Evolutionary conservation across 495 filamentous ascomycete species (phyloP).

Genomic region (Diplogelasinospora grovesii): DNA sequence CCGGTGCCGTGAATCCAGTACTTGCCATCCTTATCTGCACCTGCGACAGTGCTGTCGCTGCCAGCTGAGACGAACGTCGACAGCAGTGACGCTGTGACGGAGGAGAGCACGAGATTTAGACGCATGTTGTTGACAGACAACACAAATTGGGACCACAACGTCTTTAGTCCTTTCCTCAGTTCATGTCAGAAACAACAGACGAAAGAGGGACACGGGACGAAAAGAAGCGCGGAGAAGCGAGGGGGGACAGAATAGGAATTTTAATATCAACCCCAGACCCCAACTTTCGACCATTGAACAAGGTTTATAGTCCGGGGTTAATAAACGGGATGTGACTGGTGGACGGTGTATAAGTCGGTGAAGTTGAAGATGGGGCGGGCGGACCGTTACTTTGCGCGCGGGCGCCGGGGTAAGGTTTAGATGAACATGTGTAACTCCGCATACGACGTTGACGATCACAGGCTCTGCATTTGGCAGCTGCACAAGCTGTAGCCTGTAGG

Average conservation of each 20-base stretch:
- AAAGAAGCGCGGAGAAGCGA: not conserved
- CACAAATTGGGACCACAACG: too few relatives aligned
- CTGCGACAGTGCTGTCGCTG: slow-evolving; percentile 1
- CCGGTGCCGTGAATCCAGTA: slow-evolving; percentile 68
- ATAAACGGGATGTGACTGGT: slow-evolving; percentile 4
- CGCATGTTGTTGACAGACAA: too few relatives aligned
- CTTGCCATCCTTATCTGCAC: slow-evolving; percentile 46
- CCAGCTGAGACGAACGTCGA: not conserved
- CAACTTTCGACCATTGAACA: not conserved
- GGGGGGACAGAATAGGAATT: not conserved
- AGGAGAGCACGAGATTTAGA: not conserved
- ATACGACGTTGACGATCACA: too few relatives aligned
- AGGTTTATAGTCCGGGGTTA: not conserved
- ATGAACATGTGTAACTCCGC: too few relatives aligned
- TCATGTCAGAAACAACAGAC: too few relatives aligned
- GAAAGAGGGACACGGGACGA: too few relatives aligned
- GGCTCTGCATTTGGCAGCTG: too few relatives aligned
- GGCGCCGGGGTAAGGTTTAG: too few relatives aligned
- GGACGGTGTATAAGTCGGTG: slow-evolving; percentile 1
- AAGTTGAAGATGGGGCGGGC: not conserved
- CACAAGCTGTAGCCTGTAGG: too few relatives aligned
- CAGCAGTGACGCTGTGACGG: not conserved
- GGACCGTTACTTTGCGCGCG: slow-evolving; percentile 3
- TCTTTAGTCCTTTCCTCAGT: too few relatives aligned
- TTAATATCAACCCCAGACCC: slow-evolving; percentile 5